phyloP scores from a whole-genome alignment of 2,329 filamentous ascomycete genomes.

The Fusarium tricinctum region DNA sequence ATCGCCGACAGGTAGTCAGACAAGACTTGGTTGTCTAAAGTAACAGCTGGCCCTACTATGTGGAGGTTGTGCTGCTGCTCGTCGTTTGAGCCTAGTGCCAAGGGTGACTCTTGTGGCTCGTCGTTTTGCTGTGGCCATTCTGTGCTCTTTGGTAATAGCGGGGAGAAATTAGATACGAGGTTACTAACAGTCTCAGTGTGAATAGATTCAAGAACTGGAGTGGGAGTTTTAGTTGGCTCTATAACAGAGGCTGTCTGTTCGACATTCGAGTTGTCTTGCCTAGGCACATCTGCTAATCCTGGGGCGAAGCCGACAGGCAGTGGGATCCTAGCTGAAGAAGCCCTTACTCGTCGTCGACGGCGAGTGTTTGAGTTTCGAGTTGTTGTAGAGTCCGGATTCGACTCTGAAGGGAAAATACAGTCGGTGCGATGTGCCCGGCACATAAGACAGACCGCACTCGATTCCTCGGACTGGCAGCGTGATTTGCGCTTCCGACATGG shows the following conservation, averaged over 20 bases:
- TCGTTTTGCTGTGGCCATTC: conserved; percentile 9
- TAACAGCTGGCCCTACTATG: conserved; percentile 71
- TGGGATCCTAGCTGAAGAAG: not conserved
- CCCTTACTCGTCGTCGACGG: conserved; percentile 26
- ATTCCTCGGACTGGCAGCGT: conserved; percentile 70
- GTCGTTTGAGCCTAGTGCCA: conserved; percentile 52
- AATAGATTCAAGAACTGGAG: not conserved
- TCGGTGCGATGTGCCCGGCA: conserved; percentile 71
- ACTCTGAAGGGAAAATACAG: conserved; percentile 65
- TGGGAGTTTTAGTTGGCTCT: not conserved
- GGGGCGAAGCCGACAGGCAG: not conserved
- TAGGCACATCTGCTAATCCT: not conserved
- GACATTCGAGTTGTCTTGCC: not conserved
- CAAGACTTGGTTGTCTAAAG: conserved; percentile 71
- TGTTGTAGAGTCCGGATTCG: conserved; percentile 39
- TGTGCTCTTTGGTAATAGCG: not conserved
- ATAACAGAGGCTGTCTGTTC: conserved; percentile 3
- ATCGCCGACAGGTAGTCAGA: conserved; percentile 67
- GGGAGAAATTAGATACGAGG: not conserved
- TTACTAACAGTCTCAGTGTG: not conserved
- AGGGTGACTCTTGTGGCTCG: conserved; percentile 46
- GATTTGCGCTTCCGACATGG: conserved; percentile 73
- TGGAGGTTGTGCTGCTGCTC: conserved; percentile 61
- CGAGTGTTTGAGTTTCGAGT: conserved; percentile 34
- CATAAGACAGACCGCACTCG: conserved; percentile 65